Base-by-base conservation (phyloP, 2,329 filamentous ascomycete genomes). In the Fusarium algeriense region DNA sequence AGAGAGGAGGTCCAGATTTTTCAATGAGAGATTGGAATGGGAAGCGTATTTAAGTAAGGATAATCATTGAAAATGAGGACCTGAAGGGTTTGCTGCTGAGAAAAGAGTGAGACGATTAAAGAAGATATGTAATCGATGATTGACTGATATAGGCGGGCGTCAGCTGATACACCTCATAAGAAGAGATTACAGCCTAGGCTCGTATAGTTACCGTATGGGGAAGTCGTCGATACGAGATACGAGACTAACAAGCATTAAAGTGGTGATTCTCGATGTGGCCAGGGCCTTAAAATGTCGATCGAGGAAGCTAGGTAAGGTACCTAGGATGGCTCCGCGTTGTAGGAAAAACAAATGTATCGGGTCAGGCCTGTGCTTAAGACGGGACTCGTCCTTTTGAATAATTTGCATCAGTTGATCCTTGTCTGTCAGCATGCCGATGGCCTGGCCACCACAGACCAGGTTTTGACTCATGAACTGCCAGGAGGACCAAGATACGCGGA, bases 151-250 rank as follows among this genome's bases (percentile, higher is more conserved):
- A 68, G 65, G 60, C 56, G 62, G 28, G 17, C 32, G 44, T 52
- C 44, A 59, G 59, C 41, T 54, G 48, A 49, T 45, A 32, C 30
- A 26, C 43, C 40, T 45, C 37, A 52, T 45, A 35, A 26, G 49
- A 41, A 53, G 57, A 53, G 38, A 48, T 38, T 48, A 52, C 26
- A 60, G 59, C 13, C 60, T n/a, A 23, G 37, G 35, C 52, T 59
- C 58, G 46, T 52, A 43, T 30, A 30, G 15, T 63, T 23, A 41
- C 37, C 32, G 15, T 41, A 48, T 34, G 26, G 34, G 38, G 46
- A 46, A 55, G 38, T 46, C n/a, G n/a, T 61, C 17, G 30, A 71
- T 73, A 68, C 70, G 59, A 61, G 40, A 71, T 73, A 73, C 63
- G 67, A 64, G 67, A 60, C 70, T 67, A 71, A 30, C 11, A 28